phyloP scores from a whole-genome alignment of 768 basidiomycete species.

The Tricholoma hemisulphureum region DNA sequence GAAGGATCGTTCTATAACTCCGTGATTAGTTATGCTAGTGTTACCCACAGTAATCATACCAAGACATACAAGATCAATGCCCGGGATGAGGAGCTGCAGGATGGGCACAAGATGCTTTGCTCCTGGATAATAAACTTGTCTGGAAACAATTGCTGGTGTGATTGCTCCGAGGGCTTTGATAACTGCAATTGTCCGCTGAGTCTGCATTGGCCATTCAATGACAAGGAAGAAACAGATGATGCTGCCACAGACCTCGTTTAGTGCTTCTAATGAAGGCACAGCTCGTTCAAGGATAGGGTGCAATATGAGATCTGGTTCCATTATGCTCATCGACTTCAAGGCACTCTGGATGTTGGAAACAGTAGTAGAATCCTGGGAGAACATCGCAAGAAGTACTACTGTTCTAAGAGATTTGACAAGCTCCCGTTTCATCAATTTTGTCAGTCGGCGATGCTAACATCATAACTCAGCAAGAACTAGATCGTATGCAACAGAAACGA shows the following conservation, averaged over 20 bases:
- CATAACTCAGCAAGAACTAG: not conserved
- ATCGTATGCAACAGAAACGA: slow-evolving; percentile 10
- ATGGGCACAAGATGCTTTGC: slow-evolving; percentile 80
- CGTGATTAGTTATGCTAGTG: slow-evolving; percentile 5
- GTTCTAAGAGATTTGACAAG: slow-evolving; percentile 81
- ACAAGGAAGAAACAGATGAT: not conserved
- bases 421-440: slow-evolving; percentile 75
- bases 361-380: slow-evolving; percentile 76
- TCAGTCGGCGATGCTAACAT: slow-evolving; percentile 68
- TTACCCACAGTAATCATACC: not conserved
- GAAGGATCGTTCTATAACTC: slow-evolving; percentile 65
- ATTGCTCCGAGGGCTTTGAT: slow-evolving; percentile 83
- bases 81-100: slow-evolving; percentile 78
- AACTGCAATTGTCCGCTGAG: slow-evolving; percentile 79
- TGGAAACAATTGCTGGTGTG: slow-evolving; percentile 77
- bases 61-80: slow-evolving; percentile 73
- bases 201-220: slow-evolving; percentile 39
- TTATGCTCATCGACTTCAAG: slow-evolving; percentile 76
- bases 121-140: slow-evolving; percentile 76
- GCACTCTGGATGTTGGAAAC: slow-evolving; percentile 76
- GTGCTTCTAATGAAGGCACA: slow-evolving; percentile 80
- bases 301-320: slow-evolving; percentile 86
- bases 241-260: slow-evolving; percentile 64
- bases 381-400: slow-evolving; percentile 85
- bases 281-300: slow-evolving; percentile 81